These are phyloP conservation scores for Cladosporium austrohemisphaericum DNA, from an alignment of 2,329 filamentous ascomycete genomes.

Conservation along the genomic window DNA sequence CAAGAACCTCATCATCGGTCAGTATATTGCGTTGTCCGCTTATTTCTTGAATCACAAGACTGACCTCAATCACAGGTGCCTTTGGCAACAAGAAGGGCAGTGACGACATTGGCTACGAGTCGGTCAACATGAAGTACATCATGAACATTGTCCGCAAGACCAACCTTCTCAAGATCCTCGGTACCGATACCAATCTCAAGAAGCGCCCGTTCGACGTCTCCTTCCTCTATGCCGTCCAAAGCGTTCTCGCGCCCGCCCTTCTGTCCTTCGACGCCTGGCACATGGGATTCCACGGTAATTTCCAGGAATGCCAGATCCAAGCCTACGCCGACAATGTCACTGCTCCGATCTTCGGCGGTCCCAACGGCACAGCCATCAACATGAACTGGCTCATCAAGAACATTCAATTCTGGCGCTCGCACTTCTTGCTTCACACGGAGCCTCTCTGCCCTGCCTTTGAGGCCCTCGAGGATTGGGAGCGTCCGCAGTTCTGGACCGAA, in stretches of 20 bases:
- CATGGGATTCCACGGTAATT: constrained; percentile 27
- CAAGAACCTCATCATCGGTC: constrained; percentile 44
- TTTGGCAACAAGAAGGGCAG: constrained; percentile 21
- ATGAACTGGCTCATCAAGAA: constrained; percentile 46
- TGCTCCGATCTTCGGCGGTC: constrained; percentile 42
- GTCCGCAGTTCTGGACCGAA: constrained; percentile 36
- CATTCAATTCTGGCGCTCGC: constrained; percentile 52
- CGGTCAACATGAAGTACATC: constrained; percentile 35
- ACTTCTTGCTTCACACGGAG: constrained; percentile 42
- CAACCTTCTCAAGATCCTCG: constrained; percentile 3
- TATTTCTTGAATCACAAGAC: neutral
- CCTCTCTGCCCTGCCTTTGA: constrained; percentile 37
- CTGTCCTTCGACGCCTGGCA: constrained; percentile 20
- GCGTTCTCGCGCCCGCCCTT: constrained; percentile 30
- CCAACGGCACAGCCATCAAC: constrained; percentile 38
- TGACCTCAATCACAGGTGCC: constrained; percentile 25
- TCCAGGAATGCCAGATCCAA: constrained; percentile 44
- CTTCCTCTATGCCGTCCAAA: constrained; percentile 28
- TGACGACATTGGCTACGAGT: constrained; percentile 26
- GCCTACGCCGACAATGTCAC: constrained; percentile 39
- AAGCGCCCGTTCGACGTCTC: constrained; percentile 4
- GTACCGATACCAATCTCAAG: neutral
- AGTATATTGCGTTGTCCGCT: too few species aligned
- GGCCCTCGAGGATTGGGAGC: constrained; percentile 35
- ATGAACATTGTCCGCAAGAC: constrained; percentile 29